Evolutionary conservation across 768 basidiomycete species (phyloP).

Genomic region (Boletus reticulatus): DNA sequence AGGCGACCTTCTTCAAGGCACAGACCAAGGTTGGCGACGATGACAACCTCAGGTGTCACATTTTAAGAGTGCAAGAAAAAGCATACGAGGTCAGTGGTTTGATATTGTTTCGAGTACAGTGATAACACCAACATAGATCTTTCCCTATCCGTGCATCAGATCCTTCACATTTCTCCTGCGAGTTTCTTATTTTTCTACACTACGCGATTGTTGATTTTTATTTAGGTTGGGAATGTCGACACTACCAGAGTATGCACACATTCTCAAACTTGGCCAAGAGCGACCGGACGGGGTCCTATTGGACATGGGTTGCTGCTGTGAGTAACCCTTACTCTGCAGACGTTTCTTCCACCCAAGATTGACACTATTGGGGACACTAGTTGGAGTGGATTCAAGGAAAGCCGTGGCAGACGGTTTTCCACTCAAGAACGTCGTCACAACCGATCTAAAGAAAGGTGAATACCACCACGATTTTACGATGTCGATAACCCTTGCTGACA

Average conservation of each 20-base stretch:
- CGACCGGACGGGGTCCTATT: constrained; percentile 38
- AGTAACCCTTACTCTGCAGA: constrained; percentile 3
- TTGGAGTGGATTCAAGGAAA: constrained; percentile 39
- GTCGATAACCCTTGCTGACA: too few relatives aligned
- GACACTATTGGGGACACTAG: not conserved
- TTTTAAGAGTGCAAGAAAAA: constrained; percentile 28
- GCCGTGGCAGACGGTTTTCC: constrained; percentile 44
- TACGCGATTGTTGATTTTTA: not conserved
- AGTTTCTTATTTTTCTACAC: not conserved
- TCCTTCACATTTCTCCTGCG: constrained; percentile 25
- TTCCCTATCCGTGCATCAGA: constrained; percentile 30
- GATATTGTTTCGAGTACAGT: not conserved
- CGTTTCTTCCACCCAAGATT: not conserved
- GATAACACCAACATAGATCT: constrained; percentile 11
- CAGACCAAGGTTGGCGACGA: constrained; percentile 30
- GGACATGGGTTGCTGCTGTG: constrained; percentile 48
- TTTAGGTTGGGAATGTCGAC: constrained; percentile 12
- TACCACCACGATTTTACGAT: too few relatives aligned
- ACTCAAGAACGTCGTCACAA: constrained; percentile 34
- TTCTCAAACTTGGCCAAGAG: constrained; percentile 37
- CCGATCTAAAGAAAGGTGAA: constrained; percentile 38
- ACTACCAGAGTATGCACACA: constrained; percentile 17
- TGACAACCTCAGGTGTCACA: constrained; percentile 26
- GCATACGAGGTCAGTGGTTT: constrained; percentile 27
- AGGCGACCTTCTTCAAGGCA: constrained; percentile 27